Conservation (phyloP, 1,139 yeast genomes). For the Candida albicans region DNA sequence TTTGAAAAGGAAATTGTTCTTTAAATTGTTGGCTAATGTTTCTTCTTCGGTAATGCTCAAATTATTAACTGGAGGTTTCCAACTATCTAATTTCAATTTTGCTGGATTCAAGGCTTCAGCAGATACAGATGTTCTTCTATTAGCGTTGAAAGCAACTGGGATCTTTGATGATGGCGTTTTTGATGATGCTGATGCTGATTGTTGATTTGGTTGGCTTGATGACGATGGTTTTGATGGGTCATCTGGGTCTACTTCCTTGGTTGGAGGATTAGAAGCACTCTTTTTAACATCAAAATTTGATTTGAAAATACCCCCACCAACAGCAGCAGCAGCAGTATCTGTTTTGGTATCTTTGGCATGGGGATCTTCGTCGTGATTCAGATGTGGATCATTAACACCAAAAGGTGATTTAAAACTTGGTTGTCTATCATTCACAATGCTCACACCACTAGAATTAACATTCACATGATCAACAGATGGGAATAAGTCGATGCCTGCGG, state of each 20-base stretch:
- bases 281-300: slow-evolving; percentile 43
- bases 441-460: slow-evolving; percentile 21
- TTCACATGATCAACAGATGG: slow-evolving; percentile 37
- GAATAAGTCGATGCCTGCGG: slow-evolving; percentile 54
- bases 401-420: slow-evolving; percentile 67
- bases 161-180: slow-evolving; percentile 26
- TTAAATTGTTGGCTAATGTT: slow-evolving; percentile 69
- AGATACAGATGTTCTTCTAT: slow-evolving; percentile 83
- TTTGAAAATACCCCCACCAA: slow-evolving; percentile 36
- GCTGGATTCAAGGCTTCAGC: slow-evolving; percentile 74
- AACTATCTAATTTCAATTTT: slow-evolving; percentile 55
- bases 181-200: slow-evolving; percentile 13
- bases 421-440: slow-evolving; percentile 33
- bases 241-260: slow-evolving; percentile 18
- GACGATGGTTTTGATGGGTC: slow-evolving; percentile 12
- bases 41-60: slow-evolving; percentile 63
- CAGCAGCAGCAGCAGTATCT: slow-evolving; percentile 8
- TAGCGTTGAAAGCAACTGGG: slow-evolving; percentile 68
- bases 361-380: slow-evolving; percentile 30
- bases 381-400: slow-evolving; percentile 60
- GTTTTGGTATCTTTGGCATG: slow-evolving; percentile 13
- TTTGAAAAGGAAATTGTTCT: slow-evolving; percentile 77
- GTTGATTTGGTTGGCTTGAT: slow-evolving; percentile 6
- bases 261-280: slow-evolving; percentile 20
- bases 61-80: slow-evolving; percentile 74